phyloP scores from a whole-genome alignment of 1,284 basidiomycete species.

The Cutaneotrichosporon cyanovorans region DNA sequence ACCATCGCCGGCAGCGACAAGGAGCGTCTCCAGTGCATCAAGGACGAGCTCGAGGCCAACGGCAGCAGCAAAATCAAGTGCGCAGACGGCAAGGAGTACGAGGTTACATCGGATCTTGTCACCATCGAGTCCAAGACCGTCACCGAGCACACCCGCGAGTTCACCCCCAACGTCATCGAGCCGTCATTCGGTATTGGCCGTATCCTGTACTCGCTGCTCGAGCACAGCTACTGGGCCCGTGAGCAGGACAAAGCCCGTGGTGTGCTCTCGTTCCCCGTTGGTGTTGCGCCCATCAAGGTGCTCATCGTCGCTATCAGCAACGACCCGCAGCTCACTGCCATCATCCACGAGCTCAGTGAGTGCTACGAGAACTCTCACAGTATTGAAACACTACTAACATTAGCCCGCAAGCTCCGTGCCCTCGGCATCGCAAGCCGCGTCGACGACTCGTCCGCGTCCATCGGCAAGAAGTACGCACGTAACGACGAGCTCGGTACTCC shows the following conservation, averaged over 20 bases:
- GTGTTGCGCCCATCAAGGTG: slow-evolving; percentile 94
- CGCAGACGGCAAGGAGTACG: slow-evolving; percentile 62
- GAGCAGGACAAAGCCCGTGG: slow-evolving; percentile 83
- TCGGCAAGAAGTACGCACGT: slow-evolving; percentile 92
- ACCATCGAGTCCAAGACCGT: slow-evolving; percentile 74
- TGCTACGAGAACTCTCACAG: too few species aligned
- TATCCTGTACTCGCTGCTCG: slow-evolving; percentile 87
- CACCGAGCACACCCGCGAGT: slow-evolving; percentile 91
- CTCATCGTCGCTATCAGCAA: slow-evolving; percentile 92
- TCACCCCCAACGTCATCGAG: slow-evolving; percentile 95
- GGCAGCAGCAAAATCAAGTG: slow-evolving; percentile 44
- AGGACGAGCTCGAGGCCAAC: slow-evolving; percentile 56
- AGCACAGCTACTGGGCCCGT: slow-evolving; percentile 93
- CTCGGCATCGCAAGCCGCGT: slow-evolving; percentile 85
- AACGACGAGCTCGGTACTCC: slow-evolving; percentile 99
- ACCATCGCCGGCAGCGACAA: slow-evolving; percentile 64
- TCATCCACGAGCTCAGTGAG: slow-evolving; percentile 85
- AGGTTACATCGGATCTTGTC: slow-evolving; percentile 66
- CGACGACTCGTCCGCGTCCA: slow-evolving; percentile 89
- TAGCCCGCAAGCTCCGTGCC: slow-evolving; percentile 76
- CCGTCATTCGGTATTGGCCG: slow-evolving; percentile 97
- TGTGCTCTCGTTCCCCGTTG: slow-evolving; percentile 78
- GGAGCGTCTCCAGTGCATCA: slow-evolving; percentile 59
- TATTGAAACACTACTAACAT: neutral
- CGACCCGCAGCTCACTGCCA: slow-evolving; percentile 73